Base-by-base conservation (phyloP, 768 basidiomycete species). In the Kwoniella pini region DNA sequence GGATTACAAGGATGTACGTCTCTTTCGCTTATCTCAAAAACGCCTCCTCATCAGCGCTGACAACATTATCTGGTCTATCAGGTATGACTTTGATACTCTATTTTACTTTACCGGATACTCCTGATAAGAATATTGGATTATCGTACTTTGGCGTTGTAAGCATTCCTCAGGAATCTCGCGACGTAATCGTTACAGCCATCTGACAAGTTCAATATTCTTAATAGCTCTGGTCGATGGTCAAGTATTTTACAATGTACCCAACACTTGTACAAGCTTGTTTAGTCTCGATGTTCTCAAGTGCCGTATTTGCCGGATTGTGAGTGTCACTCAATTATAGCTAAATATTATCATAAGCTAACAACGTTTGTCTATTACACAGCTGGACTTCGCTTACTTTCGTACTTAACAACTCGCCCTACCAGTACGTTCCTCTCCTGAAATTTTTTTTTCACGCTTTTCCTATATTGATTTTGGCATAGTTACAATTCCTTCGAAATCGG, bases 101-200 rank as follows among this genome's bases (percentile, higher is more conserved):
- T 70, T 75, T 84, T 21, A 65, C 86, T 54, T 79, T 91, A n/a
- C 90, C 90, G 0, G 90, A 94, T 77, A 91, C 88, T 69, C 91
- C 90, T 0, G 84, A 87, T 12, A 91, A 88, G 74, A 74, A 76
- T 4, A 74, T 65, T 10, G 79, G 84, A 45, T 54, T 90, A 63
- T 84, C 85, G 2, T 92, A 92, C 77, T 81, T 80, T 65, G 78
- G 85, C 17, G 87, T 79, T 22, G 69, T 77, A 26, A 63, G 62
- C 58, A 10, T 56, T 46, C 31, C 53, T 46, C 4, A 24, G 50
- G 21, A 24, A 36, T 5, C 15, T 17, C 11, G 13, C 19, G 7
- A 27, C 3, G 12, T 7, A 44, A 30, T 12, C 28, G 13, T 4
- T 57, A 13, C 12, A 11, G 17, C 17, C 12, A 17, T 21, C 54